Base-by-base conservation (phyloP, 306 rosid genomes). In the Ceratonia siliqua region DNA sequence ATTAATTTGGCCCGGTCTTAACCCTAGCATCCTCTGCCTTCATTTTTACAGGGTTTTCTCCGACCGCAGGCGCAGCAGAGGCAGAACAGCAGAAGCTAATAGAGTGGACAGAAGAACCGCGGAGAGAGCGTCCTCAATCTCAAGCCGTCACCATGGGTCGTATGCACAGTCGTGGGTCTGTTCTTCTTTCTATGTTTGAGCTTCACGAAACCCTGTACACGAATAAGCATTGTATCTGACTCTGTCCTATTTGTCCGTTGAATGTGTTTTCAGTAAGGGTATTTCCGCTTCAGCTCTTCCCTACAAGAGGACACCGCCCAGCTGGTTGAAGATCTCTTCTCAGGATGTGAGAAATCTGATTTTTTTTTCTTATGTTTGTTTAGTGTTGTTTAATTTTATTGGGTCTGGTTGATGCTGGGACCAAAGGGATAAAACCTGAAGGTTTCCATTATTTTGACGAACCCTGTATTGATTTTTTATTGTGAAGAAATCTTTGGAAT, bases 211-310 rank as follows among this genome's bases (percentile, higher is more conserved):
- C 11, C 22, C 5, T 61, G 13, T 49, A 68, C 25, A 2, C 1
- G 56, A 1, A 1, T 22, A 17, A 41, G 11, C 8, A 8, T 58
- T 68, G 57, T 12, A 13, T 15, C 57, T 52, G 8, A 46, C 81
- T 33, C 42, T n/a, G 6, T 8, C 28, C 6, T 39, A 0, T 13
- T 75, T 30, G 24, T 62, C 61, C 24, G 10, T 30, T 64, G 61
- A 65, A 28, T 39, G 71, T 28, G 45, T 36, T 59, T 77, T 12
- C 90, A 90, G 96, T 58, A 92, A 92, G 85, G 98, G 98, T 83
- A 92, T 92, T 67, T 92, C 98, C 1, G 85, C 87, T 63, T 92
- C 98, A 8, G 94, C 94, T 72, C 84, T 92, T 45, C 98, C 98
- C 1, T 92, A 88, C 75, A 92, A 85, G 91, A 88, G 98, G 58